A percentile compares a stretch with the other conserved stretches of the same genome.
Evolutionary conservation across 768 basidiomycete species (phyloP).

Genomic region (Agaricus subrufescens): DNA sequence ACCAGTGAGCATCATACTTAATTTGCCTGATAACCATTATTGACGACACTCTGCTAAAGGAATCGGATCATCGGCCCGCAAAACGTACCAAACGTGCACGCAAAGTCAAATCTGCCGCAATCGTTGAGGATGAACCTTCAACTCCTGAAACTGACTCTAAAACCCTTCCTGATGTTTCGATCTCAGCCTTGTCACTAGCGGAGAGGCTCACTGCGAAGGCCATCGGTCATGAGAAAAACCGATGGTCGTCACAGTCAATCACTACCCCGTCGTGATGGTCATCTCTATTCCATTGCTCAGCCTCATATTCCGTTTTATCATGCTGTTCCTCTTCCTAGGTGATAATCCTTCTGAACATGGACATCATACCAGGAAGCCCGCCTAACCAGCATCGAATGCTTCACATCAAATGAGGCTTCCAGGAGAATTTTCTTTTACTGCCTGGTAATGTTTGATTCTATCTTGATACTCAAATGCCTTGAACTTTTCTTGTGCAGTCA

Average conservation of each 20-base stretch:
- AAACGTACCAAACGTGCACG: constrained; percentile 36
- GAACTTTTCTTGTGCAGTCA: neutral
- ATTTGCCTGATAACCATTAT: neutral
- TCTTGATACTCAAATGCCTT: neutral
- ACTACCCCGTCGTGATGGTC: constrained; percentile 4
- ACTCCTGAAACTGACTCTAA: constrained; percentile 25
- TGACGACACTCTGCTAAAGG: constrained; percentile 16
- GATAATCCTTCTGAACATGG: neutral
- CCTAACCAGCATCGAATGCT: neutral
- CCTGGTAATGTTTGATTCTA: neutral
- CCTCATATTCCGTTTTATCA: neutral
- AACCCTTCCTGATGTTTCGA: constrained; percentile 18
- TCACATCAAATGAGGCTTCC: neutral
- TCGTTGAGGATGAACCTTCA: constrained; percentile 29
- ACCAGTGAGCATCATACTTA: constrained; percentile 11
- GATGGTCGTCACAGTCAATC: constrained; percentile 15
- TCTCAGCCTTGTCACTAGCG: constrained; percentile 18
- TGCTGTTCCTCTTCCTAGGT: neutral
- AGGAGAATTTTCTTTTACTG: neutral
- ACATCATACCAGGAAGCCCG: neutral
- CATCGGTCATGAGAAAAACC: constrained; percentile 67
- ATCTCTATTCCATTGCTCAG: neutral
- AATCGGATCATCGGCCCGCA: constrained; percentile 29
- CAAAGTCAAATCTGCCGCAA: constrained; percentile 39
- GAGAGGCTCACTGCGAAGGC: constrained; percentile 36